Conservation (phyloP, 495 filamentous ascomycete species). For the Thermochaetoides thermophila region DNA sequence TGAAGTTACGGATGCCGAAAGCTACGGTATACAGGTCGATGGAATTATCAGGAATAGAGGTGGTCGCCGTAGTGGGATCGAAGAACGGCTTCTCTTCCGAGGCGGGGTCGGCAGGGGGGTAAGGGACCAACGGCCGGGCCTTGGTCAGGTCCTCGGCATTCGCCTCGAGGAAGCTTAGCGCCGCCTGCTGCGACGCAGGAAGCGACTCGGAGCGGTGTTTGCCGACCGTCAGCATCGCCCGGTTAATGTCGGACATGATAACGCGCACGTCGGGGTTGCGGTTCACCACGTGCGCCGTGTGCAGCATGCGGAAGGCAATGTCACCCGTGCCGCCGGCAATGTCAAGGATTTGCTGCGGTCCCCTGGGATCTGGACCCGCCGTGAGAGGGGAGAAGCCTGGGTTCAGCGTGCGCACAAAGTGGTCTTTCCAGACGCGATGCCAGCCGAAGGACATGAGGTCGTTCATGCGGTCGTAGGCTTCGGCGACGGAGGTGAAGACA, state of each 20-base stretch:
- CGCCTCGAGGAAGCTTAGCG: slow-evolving; percentile 66
- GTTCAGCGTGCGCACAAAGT: slow-evolving; percentile 86
- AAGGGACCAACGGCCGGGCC: slow-evolving; percentile 10
- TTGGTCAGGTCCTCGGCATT: slow-evolving; percentile 64
- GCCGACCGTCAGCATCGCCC: slow-evolving; percentile 82
- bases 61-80: slow-evolving; percentile 21
- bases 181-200: slow-evolving; percentile 29
- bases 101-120: not conserved
- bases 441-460: slow-evolving; percentile 96
- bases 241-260: slow-evolving; percentile 89
- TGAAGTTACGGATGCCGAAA: slow-evolving; percentile 96
- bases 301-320: slow-evolving; percentile 93
- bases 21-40: slow-evolving; percentile 95
- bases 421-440: slow-evolving; percentile 96
- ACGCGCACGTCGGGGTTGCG: slow-evolving; percentile 62
- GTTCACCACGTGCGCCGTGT: slow-evolving; percentile 75
- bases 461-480: slow-evolving; percentile 91
- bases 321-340: slow-evolving; percentile 95
- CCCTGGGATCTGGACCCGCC: slow-evolving; percentile 17
- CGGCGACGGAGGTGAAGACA: slow-evolving; percentile 92
- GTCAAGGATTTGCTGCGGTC: slow-evolving; percentile 67
- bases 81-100: slow-evolving; percentile 6
- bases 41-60: slow-evolving; percentile 38
- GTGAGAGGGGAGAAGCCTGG: slow-evolving; percentile 56
- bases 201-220: slow-evolving; percentile 46